Percentiles rank a stretch among this genome's conserved stretches.
These are phyloP conservation scores for Acrodontium crateriforme DNA, from an alignment of 2,329 filamentous ascomycete genomes.

Conservation along the genomic window DNA sequence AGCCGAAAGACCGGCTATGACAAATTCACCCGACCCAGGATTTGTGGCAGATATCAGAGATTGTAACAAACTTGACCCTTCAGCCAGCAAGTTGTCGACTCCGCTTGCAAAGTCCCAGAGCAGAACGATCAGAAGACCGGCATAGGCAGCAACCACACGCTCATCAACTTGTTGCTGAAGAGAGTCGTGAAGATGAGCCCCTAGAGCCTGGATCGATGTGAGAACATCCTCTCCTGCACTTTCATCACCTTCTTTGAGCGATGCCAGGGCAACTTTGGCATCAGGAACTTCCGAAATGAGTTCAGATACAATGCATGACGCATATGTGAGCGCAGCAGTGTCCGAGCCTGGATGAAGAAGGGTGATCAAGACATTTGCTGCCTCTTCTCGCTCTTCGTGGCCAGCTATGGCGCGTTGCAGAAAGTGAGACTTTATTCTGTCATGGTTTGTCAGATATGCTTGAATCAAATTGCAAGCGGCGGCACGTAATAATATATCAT, in stretches of 20 bases:
- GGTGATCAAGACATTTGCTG: constrained; percentile 69
- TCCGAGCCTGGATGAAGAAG: constrained; percentile 60
- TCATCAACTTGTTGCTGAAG: constrained; percentile 57
- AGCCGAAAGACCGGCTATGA: constrained; percentile 54
- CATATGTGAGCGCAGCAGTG: constrained; percentile 82
- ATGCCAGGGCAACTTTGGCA: constrained; percentile 67
- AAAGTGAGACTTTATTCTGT: constrained; percentile 73
- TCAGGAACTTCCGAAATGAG: constrained; percentile 66
- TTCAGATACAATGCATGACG: constrained; percentile 73
- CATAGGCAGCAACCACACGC: constrained; percentile 66
- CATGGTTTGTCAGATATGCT: constrained; percentile 76
- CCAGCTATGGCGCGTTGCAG: constrained; percentile 79
- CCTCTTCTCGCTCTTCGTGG: constrained; percentile 68
- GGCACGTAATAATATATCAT: constrained; percentile 65
- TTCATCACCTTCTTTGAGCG: constrained; percentile 77
- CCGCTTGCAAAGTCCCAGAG: constrained; percentile 84
- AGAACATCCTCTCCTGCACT: constrained; percentile 86
- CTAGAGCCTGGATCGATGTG: constrained; percentile 78
- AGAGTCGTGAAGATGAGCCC: constrained; percentile 71
- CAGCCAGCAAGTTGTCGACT: constrained; percentile 82
- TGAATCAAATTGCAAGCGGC: constrained; percentile 84
- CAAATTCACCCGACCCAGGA: constrained; percentile 41
- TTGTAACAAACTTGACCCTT: constrained; percentile 77
- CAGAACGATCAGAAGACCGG: constrained; percentile 82
- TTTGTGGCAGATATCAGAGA: constrained; percentile 31